A percentile compares a stretch with the other conserved stretches of the same genome.
These are phyloP conservation scores for Phytopythium boreale DNA, from an alignment of 352 stramenopile genomes.

Conservation along the genomic window DNA sequence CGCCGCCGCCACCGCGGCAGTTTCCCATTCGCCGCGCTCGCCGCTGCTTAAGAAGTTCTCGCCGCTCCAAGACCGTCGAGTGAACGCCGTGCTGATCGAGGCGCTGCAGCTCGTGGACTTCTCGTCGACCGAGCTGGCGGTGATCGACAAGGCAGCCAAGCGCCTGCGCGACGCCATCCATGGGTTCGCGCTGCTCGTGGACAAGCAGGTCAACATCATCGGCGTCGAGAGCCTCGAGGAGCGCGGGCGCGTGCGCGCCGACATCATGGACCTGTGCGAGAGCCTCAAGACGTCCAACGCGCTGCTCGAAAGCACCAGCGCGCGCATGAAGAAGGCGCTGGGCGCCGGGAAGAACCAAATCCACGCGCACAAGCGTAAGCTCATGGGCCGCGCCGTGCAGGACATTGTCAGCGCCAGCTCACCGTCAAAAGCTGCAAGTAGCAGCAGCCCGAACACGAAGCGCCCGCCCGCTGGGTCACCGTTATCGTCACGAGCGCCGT, in stretches of 20 bases:
- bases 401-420: constrained; percentile 22
- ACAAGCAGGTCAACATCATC: constrained; percentile 74
- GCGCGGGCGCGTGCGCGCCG: constrained; percentile 40
- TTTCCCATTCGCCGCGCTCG: constrained; percentile 18
- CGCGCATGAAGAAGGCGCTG: constrained; percentile 61
- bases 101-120: constrained; percentile 64
- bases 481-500: background rate
- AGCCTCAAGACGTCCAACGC: constrained; percentile 53
- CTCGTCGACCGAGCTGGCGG: constrained; percentile 47
- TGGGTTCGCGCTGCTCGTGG: constrained; percentile 65
- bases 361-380: constrained; percentile 42
- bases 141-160: constrained; percentile 57
- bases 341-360: constrained; percentile 43
- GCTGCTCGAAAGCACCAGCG: constrained; percentile 48
- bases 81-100: constrained; percentile 59
- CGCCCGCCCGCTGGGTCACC: background rate
- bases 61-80: constrained; percentile 44
- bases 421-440: constrained; percentile 6
- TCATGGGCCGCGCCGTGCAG: constrained; percentile 21
- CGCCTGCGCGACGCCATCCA: constrained; percentile 57
- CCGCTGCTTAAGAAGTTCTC: constrained; percentile 62
- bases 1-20: background rate
- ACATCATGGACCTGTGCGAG: constrained; percentile 62
- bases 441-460: no score
- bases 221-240: constrained; percentile 39